These are phyloP conservation scores for Apiotrichum brassicae DNA, from an alignment of 1,284 basidiomycete species.

Conservation along the genomic window DNA sequence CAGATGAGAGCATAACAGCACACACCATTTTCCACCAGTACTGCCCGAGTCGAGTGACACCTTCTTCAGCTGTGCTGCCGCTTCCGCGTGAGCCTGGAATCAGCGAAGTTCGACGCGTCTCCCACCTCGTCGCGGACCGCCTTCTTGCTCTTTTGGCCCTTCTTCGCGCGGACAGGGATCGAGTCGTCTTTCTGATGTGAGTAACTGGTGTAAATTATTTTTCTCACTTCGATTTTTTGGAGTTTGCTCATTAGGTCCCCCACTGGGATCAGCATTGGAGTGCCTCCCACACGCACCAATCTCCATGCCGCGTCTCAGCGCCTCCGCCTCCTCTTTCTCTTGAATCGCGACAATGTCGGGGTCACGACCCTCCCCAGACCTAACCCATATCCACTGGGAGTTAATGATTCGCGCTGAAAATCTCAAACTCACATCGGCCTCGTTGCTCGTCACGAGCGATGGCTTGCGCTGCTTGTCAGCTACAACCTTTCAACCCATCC, in stretches of 20 bases:
- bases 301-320: too few relatives aligned
- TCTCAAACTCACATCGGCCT: constrained; percentile 11
- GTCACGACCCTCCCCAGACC: too few relatives aligned
- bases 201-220: too few relatives aligned
- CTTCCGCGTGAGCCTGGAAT: constrained; percentile 15
- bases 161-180: constrained; percentile 28
- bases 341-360: constrained; percentile 11
- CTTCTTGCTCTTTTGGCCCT: constrained; percentile 31
- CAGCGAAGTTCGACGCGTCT: background rate
- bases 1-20: background rate
- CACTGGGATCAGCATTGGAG: constrained; percentile 17
- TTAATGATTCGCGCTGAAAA: background rate
- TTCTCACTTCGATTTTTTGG: constrained; percentile 20
- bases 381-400: constrained; percentile 28
- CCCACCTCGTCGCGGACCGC: constrained; percentile 23
- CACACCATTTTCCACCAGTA: constrained; percentile 34
- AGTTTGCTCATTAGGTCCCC: constrained; percentile 13
- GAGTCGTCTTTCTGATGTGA: constrained; percentile 16
- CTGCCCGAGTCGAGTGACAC: constrained; percentile 17
- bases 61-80: constrained; percentile 19
- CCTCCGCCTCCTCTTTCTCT: constrained; percentile 1
- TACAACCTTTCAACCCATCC: too few relatives aligned
- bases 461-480: constrained; percentile 17
- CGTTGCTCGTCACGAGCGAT: constrained; percentile 16
- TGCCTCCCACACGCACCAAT: too few relatives aligned